Evolutionary conservation across 2,329 filamentous ascomycete genomes (phyloP).

Genomic region (Aschersonia sp.): DNA sequence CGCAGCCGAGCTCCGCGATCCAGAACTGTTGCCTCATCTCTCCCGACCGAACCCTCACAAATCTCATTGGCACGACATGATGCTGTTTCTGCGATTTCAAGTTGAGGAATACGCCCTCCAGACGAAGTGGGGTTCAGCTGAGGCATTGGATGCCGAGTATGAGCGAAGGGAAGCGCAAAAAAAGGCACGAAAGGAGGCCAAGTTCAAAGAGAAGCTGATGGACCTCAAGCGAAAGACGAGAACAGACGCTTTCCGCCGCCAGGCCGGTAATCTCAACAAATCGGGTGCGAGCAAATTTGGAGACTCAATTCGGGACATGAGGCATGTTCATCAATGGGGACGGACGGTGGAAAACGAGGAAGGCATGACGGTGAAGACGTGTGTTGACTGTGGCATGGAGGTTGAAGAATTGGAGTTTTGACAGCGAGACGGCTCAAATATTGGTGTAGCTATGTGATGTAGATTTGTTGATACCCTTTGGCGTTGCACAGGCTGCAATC

Average conservation of each 20-base stretch:
- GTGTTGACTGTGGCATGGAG: conserved; percentile 62
- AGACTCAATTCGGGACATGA: conserved; percentile 53
- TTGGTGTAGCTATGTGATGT: not conserved
- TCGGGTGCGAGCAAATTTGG: conserved; percentile 51
- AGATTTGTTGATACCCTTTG: no score
- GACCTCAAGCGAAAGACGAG: conserved; percentile 89
- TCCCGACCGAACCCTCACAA: conserved; percentile 91
- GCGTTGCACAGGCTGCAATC: no score
- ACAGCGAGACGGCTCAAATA: not conserved
- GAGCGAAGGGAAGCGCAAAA: conserved; percentile 64
- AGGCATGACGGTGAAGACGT: conserved; percentile 70
- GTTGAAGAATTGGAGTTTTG: conserved; percentile 61
- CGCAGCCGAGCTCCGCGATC: conserved; percentile 75
- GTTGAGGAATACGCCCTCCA: conserved; percentile 87
- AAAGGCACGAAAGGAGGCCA: conserved; percentile 75
- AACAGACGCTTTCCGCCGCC: conserved; percentile 75
- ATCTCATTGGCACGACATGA: conserved; percentile 96
- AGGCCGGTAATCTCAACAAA: conserved; percentile 43
- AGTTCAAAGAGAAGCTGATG: conserved; percentile 77
- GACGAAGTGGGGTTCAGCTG: conserved; percentile 80
- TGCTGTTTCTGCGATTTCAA: conserved; percentile 85
- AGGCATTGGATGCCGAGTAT: conserved; percentile 79
- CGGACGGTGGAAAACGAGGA: conserved; percentile 52
- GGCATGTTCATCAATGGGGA: conserved; percentile 84
- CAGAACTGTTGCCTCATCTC: conserved; percentile 73